Percentiles rank a stretch among this genome's conserved stretches.
Evolutionary conservation across 116 monocot genomes (phyloP).

Genomic region (Iris pallida): DNA sequence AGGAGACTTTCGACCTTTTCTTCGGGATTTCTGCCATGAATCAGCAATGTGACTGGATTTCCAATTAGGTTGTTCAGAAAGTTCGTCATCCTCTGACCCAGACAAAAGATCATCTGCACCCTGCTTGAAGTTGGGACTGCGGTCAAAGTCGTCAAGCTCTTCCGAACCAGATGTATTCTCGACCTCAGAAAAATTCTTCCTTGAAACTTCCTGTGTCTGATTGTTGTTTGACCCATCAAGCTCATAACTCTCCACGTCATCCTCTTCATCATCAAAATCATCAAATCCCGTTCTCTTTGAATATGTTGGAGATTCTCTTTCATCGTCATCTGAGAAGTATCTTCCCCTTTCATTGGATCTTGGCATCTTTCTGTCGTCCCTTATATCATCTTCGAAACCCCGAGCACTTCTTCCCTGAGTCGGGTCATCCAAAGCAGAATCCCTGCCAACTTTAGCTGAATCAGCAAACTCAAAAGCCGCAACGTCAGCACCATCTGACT

Average conservation of each 20-base stretch:
- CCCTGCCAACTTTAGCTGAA: slow-evolving; percentile 27
- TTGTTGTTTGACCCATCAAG: slow-evolving; percentile 36
- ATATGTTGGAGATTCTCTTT: slow-evolving; percentile 15
- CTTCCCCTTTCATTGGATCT: slow-evolving; percentile 20
- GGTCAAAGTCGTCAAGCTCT: slow-evolving; percentile 34
- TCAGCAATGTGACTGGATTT: slow-evolving; percentile 31
- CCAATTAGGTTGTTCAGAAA: slow-evolving; percentile 28
- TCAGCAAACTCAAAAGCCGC: slow-evolving; percentile 98
- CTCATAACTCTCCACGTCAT: slow-evolving; percentile 80
- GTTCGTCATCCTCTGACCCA: slow-evolving; percentile 40
- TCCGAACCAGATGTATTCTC: slow-evolving; percentile 53
- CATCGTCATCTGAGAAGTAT: slow-evolving; percentile 29
- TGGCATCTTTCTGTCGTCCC: neutral
- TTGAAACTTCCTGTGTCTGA: slow-evolving; percentile 23
- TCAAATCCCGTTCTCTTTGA: slow-evolving; percentile 55
- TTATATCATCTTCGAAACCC: slow-evolving; percentile 24
- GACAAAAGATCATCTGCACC: slow-evolving; percentile 15
- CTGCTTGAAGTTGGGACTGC: slow-evolving; percentile 12
- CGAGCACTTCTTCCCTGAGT: slow-evolving; percentile 19
- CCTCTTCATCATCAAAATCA: slow-evolving; percentile 97
- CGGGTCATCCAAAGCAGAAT: slow-evolving; percentile 11
- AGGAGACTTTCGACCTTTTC: slow-evolving; percentile 18
- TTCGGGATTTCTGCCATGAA: slow-evolving; percentile 20
- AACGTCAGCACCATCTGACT: slow-evolving; percentile 96
- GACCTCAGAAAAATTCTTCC: slow-evolving; percentile 59